Percentiles rank a stretch among this genome's conserved stretches.
Evolutionary conservation across 139 green algal genomes (phyloP).

Genomic region (Haematococcus lacustris): DNA sequence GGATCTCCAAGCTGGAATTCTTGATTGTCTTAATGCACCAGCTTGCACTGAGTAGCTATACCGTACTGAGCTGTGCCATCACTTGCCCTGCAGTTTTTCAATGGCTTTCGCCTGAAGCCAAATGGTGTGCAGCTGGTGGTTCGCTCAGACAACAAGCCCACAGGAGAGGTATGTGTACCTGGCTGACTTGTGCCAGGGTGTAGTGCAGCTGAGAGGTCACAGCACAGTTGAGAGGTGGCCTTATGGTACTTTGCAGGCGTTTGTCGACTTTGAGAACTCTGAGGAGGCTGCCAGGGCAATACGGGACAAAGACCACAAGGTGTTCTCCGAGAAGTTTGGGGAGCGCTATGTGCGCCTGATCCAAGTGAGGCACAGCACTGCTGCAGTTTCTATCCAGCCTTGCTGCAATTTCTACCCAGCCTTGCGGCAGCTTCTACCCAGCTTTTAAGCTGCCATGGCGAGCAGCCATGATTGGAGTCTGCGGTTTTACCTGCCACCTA

Average conservation of each 20-base stretch:
- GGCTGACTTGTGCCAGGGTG: neutral
- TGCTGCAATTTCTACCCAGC: no score
- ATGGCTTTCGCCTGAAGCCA: constrained; percentile 47
- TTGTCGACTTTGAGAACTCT: constrained; percentile 62
- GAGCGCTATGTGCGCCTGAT: constrained; percentile 57
- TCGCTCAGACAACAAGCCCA: constrained; percentile 56
- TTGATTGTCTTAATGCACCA: no score
- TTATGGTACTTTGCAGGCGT: constrained; percentile 32
- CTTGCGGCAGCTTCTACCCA: no score
- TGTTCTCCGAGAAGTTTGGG: constrained; percentile 59
- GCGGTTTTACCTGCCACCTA: no score
- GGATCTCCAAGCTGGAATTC: no score
- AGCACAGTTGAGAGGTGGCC: neutral
- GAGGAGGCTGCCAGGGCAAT: constrained; percentile 54
- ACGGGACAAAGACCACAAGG: constrained; percentile 54
- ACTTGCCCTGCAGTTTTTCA: no score
- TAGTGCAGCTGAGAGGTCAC: neutral
- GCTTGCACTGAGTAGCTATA: no score
- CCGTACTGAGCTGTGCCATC: no score
- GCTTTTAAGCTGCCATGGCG: no score
- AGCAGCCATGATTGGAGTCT: no score
- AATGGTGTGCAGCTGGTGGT: constrained; percentile 62
- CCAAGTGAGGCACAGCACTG: constrained; percentile 32
- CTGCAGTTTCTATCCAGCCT: no score
- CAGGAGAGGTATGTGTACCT: constrained; percentile 38